Evolutionary conservation across 23 red algal genomes (phyloP).

Genomic region (Cyanidioschyzon merolae): DNA sequence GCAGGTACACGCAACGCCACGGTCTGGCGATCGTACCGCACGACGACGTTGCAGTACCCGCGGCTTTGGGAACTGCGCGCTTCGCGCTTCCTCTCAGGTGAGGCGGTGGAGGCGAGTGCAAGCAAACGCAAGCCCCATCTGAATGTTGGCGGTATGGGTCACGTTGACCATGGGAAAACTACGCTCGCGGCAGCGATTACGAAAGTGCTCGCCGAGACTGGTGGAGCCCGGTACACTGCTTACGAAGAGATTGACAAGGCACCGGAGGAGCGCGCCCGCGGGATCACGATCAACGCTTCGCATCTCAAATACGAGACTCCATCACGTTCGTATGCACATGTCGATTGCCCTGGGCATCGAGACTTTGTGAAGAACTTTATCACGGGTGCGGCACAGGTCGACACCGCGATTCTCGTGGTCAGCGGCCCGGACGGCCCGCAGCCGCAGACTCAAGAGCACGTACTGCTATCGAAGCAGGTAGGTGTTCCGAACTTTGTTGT

Average conservation of each 20-base stretch:
- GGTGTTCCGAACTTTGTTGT: conserved; percentile 95
- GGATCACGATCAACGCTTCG: conserved; percentile 90
- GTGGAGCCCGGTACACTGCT: conserved; percentile 75
- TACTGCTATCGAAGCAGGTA: conserved; percentile 88
- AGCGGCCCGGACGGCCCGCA: conserved; percentile 84
- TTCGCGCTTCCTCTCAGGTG: no score
- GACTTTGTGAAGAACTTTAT: conserved; percentile 99
- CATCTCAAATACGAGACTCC: conserved; percentile 87
- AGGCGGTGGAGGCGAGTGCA: neutral
- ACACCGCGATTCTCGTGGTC: conserved; percentile 92
- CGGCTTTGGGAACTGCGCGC: no score
- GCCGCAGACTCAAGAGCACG: conserved; percentile 95
- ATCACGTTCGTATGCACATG: conserved; percentile 81
- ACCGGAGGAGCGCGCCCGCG: conserved; percentile 85
- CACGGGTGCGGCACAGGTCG: conserved; percentile 93
- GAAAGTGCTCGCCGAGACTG: conserved; percentile 75
- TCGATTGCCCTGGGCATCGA: conserved; percentile 95
- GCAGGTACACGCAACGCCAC: no score
- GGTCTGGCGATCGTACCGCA: no score
- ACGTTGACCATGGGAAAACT: conserved; percentile 96
- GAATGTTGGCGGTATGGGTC: conserved; percentile 88
- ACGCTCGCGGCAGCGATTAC: conserved; percentile 95
- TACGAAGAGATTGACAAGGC: conserved; percentile 99
- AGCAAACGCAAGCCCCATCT: conserved; percentile 52
- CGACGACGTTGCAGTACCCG: no score